Evolutionary conservation across 805 yeast species (phyloP).

Genomic region (Ogataea pignaliae): DNA sequence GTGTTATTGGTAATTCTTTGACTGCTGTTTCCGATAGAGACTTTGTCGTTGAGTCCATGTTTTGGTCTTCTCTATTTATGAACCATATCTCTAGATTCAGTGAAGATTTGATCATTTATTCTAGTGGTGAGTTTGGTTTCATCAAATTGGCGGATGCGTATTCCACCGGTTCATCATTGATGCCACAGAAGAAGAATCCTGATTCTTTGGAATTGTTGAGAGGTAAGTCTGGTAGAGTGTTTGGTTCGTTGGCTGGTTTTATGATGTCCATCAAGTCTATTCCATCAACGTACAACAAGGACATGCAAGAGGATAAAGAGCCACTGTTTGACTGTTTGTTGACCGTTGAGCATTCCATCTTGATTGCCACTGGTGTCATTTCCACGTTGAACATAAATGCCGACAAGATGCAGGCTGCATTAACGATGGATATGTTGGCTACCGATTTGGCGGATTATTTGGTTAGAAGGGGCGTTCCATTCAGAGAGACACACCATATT

Average conservation of each 20-base stretch:
- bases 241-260: constrained; percentile 93
- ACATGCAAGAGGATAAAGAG: constrained; percentile 98
- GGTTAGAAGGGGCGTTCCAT: constrained; percentile 97
- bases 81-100: constrained; percentile 92
- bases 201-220: constrained; percentile 92
- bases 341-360: constrained; percentile 89
- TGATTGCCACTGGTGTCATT: constrained; percentile 94
- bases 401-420: constrained; percentile 76
- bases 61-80: constrained; percentile 94
- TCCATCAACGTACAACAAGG: constrained; percentile 97
- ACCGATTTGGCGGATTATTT: constrained; percentile 97
- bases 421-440: constrained; percentile 98
- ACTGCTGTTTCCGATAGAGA: constrained; percentile 98
- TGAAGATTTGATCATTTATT: constrained; percentile 92
- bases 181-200: constrained; percentile 99
- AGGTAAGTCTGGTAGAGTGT: constrained; percentile 96
- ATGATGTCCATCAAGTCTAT: constrained; percentile 95
- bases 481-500: constrained; percentile 98
- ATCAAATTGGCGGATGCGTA: constrained; percentile 93
- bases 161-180: constrained; percentile 95
- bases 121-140: constrained; percentile 97
- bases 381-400: constrained; percentile 76
- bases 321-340: constrained; percentile 89
- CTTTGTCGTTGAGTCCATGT: constrained; percentile 90
- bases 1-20: constrained; percentile 91